Conservation (phyloP, 305 asterid genomes). For the Fraxinus baroniana region DNA sequence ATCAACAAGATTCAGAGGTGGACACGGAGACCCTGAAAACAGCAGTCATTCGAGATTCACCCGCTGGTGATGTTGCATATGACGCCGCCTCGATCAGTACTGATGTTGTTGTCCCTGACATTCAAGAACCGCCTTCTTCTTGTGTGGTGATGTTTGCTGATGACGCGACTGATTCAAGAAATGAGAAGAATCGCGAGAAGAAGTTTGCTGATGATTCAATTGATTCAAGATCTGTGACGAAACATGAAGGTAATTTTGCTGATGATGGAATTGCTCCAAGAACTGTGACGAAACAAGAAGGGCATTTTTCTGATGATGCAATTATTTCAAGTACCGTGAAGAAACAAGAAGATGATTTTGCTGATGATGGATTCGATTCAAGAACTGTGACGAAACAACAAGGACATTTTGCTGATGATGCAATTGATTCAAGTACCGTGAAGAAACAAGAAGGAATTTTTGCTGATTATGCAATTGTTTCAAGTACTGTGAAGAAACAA, state of each 20-base stretch:
- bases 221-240: background rate
- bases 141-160: background rate
- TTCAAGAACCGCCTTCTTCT: background rate
- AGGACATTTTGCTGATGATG: background rate
- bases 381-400: background rate
- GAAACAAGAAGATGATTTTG: background rate
- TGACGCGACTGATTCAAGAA: background rate
- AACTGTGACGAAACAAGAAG: background rate
- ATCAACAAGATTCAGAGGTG: background rate
- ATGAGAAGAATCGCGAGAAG: background rate
- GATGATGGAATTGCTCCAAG: background rate
- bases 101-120: background rate
- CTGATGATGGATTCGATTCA: background rate
- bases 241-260: background rate
- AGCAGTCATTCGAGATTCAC: slow-evolving; percentile 4
- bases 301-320: background rate
- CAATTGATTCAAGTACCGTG: background rate
- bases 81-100: background rate
- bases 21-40: background rate
- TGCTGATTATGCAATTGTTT: background rate
- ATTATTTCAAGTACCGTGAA: background rate
- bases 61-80: background rate
- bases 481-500: background rate
- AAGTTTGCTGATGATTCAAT: background rate
- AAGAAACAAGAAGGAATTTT: background rate